Evolutionary conservation across 805 yeast species (phyloP).

Genomic region (Ascoidea tarda): DNA sequence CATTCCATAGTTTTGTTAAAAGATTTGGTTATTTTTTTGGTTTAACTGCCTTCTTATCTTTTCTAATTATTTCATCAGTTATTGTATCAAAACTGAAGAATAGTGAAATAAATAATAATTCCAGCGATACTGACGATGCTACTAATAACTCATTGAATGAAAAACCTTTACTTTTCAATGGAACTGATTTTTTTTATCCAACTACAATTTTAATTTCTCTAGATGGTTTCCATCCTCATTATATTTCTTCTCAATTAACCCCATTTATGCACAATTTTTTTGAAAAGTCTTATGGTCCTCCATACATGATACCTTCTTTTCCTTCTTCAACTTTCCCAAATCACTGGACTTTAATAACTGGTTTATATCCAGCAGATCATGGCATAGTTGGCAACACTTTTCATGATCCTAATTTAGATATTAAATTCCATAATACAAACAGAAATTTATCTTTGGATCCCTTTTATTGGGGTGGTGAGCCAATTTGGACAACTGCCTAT

Average conservation of each 20-base stretch:
- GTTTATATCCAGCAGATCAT: conserved; percentile 68
- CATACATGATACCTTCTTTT: conserved; percentile 77
- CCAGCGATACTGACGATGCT: background rate
- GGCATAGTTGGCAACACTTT: conserved; percentile 82
- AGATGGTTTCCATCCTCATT: conserved; percentile 89
- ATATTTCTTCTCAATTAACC: conserved; percentile 48
- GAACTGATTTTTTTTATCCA: conserved; percentile 59
- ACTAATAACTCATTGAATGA: background rate
- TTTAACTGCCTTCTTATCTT: background rate
- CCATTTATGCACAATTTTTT: conserved; percentile 56
- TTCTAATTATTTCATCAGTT: conserved; percentile 3
- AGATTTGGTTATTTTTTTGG: background rate
- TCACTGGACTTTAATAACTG: conserved; percentile 86
- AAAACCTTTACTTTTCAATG: conserved; percentile 30
- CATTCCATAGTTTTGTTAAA: background rate
- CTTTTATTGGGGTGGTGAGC: conserved; percentile 86
- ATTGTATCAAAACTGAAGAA: conserved; percentile 5
- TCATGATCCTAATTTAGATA: conserved; percentile 41
- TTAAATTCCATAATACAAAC: conserved; percentile 50
- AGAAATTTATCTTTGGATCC: conserved; percentile 36
- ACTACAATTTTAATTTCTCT: conserved; percentile 70
- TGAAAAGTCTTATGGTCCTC: conserved; percentile 43
- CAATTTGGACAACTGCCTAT: conserved; percentile 71
- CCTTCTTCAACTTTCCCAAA: conserved; percentile 88
- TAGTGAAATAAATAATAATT: background rate